Evolutionary conservation across 495 filamentous ascomycete species (phyloP), one percentile per base, ranked within the genome.

Genomic region (Xylaria bambusicola): DNA sequence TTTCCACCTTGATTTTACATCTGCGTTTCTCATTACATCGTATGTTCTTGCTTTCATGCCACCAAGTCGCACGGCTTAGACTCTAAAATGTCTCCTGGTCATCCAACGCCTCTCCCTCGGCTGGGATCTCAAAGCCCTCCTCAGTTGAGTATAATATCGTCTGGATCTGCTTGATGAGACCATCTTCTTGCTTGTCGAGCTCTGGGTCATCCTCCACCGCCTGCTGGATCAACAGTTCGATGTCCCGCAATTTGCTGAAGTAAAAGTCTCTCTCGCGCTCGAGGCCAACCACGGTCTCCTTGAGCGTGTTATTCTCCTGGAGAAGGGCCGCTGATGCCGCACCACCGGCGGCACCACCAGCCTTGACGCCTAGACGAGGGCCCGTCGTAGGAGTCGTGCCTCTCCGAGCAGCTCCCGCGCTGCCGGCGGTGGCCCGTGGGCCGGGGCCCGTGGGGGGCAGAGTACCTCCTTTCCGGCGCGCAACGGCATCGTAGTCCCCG

Each of bases 181-280:
- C 87, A 46, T 93, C 89, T 61, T 96, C 93, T 23, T 93, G 88
- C 83, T 93, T 89, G 79, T 97, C 94, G 49, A 98, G 75, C 73
- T 93, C 86, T 5, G 93, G 92, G 62, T 97, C 87, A 40, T 86
- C 86, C 66, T 98, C 94, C 65, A 96, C 89, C 15, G 91, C 91
- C 62, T 87, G 86, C 79, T 98, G 94, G 52, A 98, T 80, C 70
- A 98, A 65, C 64, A 98, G 74, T 75, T 98, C 95, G 63, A 98
- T 98, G 69, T 98, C 94, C 52, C 94, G 86, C 58, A 98, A 77
- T 77, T 98, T 98, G 80, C 90, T 92, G 73, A 98, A 98, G 80
- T 98, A 98, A 75, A 98, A 98, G 73, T 98, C 94, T 51, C 94
- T 80, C 79, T 98, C 94, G 69, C 91, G 88, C 80, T 96, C 91